Evolutionary conservation across 768 basidiomycete genomes (phyloP).

Genomic region (Suillus variegatus): DNA sequence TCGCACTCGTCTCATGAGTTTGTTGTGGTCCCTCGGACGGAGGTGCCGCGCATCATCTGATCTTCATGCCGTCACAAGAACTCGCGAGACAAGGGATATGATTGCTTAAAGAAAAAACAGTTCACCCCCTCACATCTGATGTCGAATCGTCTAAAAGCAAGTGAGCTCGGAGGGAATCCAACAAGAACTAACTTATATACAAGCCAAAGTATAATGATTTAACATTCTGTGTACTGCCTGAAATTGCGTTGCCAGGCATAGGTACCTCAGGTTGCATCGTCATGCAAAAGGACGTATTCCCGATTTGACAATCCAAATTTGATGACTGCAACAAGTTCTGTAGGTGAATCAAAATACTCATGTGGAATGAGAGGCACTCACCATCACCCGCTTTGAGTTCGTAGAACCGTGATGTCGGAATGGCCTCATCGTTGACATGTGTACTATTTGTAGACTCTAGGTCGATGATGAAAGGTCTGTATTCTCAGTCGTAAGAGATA

Average conservation of each 20-base stretch:
- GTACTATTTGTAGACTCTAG: constrained; percentile 98
- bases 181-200: neutral
- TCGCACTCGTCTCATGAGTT: neutral
- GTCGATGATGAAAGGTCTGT: constrained; percentile 94
- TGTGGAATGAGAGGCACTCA: constrained; percentile 35
- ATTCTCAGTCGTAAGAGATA: constrained; percentile 7
- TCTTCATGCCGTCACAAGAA: neutral
- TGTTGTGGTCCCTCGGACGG: neutral
- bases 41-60: neutral
- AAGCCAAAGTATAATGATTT: neutral
- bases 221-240: neutral
- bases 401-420: constrained; percentile 86
- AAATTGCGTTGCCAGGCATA: neutral
- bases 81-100: neutral
- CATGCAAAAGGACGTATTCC: constrained; percentile 86
- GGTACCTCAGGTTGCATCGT: constrained; percentile 53
- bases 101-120: neutral
- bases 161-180: neutral
- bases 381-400: constrained; percentile 81
- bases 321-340: constrained; percentile 53
- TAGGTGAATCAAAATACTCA: constrained; percentile 3
- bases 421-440: constrained; percentile 80
- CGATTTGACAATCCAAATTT: constrained; percentile 81
- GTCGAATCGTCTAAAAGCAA: neutral
- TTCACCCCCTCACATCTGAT: neutral